Base-by-base conservation (phyloP, 768 basidiomycete species). In the Boletus rubroflammeus region DNA sequence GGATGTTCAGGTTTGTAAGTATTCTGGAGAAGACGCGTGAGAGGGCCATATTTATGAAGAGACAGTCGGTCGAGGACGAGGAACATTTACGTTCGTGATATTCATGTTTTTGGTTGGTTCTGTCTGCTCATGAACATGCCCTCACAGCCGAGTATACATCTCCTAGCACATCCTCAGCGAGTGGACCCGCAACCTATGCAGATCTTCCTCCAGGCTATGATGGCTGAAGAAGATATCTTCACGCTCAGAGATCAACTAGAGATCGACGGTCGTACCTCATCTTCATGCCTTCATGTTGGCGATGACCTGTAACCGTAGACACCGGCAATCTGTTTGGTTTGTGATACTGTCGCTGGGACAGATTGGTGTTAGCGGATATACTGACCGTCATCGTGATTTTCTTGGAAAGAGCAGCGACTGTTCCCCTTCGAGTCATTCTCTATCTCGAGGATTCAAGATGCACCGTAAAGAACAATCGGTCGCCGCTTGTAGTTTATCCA, bases 21-120 rank as follows among this genome's bases (percentile, higher is more conserved):
- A 67, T 82, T 25, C 70, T 93, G 49, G 88, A 89, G 72, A 91
- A 91, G 76, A 81, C 86, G 32, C 79, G 89, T 47, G 88, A 91
- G 72, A 74, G 80, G 44, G 82, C 82, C 15, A 81, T 89, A 47
- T 88, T 85, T 61, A 89, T 90, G 88, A 84, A 76, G 66, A 74
- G 86, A 44, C 82, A 83, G 66, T 57, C 55, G 19, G 50, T 71
- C 40, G 69, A 69, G n/a, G 71, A 70, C 11, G 71, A 72, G 15
- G 69, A 70, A 23, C 46, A 63, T 53, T 29, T 70, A 42, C 69
- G 69, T 70, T 55, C 9, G 69, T 72, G 35, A 45, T 36, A 43
- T 58, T 51, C 42, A 21, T 8, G 19, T 41, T 53, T 11, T 47
- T 41, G 26, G 26, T 29, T 39, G 32, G 11, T 39, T 42, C 9